Evolutionary conservation across 2,329 filamentous ascomycete genomes (phyloP).

Genomic region (Trichoderma guizhouense): DNA sequence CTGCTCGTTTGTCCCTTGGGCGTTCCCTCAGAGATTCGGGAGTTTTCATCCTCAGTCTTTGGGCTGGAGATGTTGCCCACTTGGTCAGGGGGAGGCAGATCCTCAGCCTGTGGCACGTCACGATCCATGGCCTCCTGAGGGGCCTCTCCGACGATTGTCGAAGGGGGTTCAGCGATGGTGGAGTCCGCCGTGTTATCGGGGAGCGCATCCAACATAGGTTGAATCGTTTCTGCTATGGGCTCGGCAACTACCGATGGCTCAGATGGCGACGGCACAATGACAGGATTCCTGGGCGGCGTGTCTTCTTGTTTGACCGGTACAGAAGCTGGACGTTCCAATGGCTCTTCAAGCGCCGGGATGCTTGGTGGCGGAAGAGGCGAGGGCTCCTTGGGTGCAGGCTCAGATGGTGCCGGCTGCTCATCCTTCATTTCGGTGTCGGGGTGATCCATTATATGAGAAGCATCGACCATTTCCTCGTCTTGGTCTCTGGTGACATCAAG

Average conservation of each 20-base stretch:
- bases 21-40: constrained; percentile 26
- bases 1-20: constrained; percentile 29
- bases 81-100: constrained; percentile 37
- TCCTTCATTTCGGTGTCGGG: constrained; percentile 29
- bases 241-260: not conserved
- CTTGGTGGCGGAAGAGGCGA: constrained; percentile 21
- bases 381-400: constrained; percentile 22
- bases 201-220: not conserved
- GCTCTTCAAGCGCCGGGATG: constrained; percentile 32
- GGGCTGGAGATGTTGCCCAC: constrained; percentile 40
- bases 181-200: constrained; percentile 24
- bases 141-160: constrained; percentile 31
- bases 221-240: not conserved
- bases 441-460: constrained; percentile 27
- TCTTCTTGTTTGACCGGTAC: constrained; percentile 42
- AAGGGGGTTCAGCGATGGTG: constrained; percentile 31
- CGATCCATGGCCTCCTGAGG: constrained; percentile 27
- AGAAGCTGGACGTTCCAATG: constrained; percentile 27
- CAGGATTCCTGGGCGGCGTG: constrained; percentile 39
- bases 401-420: constrained; percentile 21
- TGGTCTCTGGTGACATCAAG: constrained; percentile 32
- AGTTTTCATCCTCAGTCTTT: constrained; percentile 27
- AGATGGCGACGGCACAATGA: constrained; percentile 11
- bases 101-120: constrained; percentile 24
- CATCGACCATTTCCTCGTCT: constrained; percentile 39